A percentile compares a stretch with the other conserved stretches of the same genome.
Conservation (phyloP, 2,329 filamentous ascomycete species). For the Xylogone sp. region DNA sequence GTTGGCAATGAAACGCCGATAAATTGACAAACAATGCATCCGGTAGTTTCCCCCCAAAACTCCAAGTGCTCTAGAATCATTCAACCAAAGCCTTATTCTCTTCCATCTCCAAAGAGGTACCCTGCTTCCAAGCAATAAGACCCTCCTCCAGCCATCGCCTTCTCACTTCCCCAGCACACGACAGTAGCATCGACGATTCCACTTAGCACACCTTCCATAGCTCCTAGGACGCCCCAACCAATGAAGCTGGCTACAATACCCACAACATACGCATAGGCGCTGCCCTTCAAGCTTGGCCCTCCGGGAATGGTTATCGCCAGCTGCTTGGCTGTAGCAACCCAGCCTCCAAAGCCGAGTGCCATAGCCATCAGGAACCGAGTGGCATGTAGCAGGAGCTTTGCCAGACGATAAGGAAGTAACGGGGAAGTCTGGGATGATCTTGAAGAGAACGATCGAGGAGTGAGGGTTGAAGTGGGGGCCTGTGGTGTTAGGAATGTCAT, state of each 20-base stretch:
- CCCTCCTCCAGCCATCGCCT: conserved; percentile 62
- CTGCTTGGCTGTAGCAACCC: conserved; percentile 87
- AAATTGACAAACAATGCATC: neutral
- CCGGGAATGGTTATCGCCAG: conserved; percentile 58
- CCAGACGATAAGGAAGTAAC: conserved; percentile 82
- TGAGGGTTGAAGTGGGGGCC: conserved; percentile 69
- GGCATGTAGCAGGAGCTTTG: conserved; percentile 87
- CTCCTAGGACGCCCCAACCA: conserved; percentile 87
- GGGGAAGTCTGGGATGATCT: conserved; percentile 42
- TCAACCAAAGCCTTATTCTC: conserved; percentile 16
- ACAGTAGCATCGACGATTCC: conserved; percentile 85
- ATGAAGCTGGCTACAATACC: conserved; percentile 91
- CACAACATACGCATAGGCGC: conserved; percentile 91
- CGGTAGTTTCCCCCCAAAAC: too few species aligned
- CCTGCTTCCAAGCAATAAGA: conserved; percentile 91
- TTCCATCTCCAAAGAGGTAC: conserved; percentile 74
- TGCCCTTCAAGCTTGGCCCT: conserved; percentile 59
- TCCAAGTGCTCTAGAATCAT: neutral
- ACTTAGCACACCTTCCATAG: conserved; percentile 84
- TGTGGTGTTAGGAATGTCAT: conserved; percentile 75
- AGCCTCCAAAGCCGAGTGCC: conserved; percentile 88
- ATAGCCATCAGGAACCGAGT: conserved; percentile 89
- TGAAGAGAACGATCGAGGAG: conserved; percentile 47
- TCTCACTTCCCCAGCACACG: conserved; percentile 92
- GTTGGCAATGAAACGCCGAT: neutral